phyloP scores from a whole-genome alignment of 805 yeast species.

The Teunomyces panamensis region DNA sequence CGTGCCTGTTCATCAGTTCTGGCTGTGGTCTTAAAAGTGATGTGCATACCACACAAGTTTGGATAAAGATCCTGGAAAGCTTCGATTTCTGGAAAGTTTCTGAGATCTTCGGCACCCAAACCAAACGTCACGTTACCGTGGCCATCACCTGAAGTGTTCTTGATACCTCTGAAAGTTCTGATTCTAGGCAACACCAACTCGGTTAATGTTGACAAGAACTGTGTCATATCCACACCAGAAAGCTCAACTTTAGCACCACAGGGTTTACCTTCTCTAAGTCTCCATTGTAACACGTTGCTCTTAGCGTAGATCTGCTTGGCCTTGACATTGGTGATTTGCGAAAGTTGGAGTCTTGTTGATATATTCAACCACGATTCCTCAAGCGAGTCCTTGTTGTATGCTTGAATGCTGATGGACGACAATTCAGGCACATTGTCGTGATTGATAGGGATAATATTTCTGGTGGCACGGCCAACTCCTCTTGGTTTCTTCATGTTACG shows the following conservation, averaged over 20 bases:
- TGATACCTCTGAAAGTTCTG: slow-evolving; percentile 80
- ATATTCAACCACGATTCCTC: slow-evolving; percentile 70
- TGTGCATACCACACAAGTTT: slow-evolving; percentile 77
- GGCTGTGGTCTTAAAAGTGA: slow-evolving; percentile 83
- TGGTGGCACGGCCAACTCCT: slow-evolving; percentile 72
- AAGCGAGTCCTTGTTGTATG: slow-evolving; percentile 72
- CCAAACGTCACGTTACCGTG: slow-evolving; percentile 88
- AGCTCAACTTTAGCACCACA: slow-evolving; percentile 87
- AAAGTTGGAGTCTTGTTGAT: slow-evolving; percentile 73
- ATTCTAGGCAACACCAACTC: slow-evolving; percentile 93
- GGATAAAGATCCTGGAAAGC: slow-evolving; percentile 89
- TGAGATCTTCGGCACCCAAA: slow-evolving; percentile 69
- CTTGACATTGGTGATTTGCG: slow-evolving; percentile 91
- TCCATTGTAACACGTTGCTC: slow-evolving; percentile 82
- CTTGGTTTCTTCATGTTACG: slow-evolving; percentile 74
- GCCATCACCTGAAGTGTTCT: slow-evolving; percentile 74
- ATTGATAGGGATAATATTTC: slow-evolving; percentile 67
- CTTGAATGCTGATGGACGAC: slow-evolving; percentile 64
- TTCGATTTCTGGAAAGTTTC: slow-evolving; percentile 90
- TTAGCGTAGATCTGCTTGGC: slow-evolving; percentile 72
- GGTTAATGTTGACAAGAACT: slow-evolving; percentile 79
- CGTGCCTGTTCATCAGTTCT: slow-evolving; percentile 90
- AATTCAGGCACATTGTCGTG: slow-evolving; percentile 70
- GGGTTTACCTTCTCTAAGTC: slow-evolving; percentile 78
- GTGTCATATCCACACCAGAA: slow-evolving; percentile 77